Base-by-base conservation (phyloP, 2,329 filamentous ascomycete genomes). In the Hymenoscyphus infarciens region DNA sequence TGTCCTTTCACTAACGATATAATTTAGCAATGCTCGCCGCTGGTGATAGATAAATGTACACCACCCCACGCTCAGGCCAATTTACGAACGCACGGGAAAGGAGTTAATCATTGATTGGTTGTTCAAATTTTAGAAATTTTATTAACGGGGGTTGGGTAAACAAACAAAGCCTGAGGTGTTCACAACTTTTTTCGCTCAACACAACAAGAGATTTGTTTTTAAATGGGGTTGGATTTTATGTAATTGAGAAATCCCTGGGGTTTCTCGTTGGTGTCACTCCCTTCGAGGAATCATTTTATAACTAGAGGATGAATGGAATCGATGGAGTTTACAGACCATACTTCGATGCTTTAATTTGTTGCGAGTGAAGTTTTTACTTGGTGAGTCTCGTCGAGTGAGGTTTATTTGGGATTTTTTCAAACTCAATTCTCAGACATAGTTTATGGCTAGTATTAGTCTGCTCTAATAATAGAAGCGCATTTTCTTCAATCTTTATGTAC, bases 291-390 rank as follows among this genome's bases (percentile, higher is more conserved):
- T 35, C 27, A 52, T 39, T 39, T 61, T 54, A 53, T 60, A 53
- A 19, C 2, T 49, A 49, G 25, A 22, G 27, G 38, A 56, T 42
- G 42, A 49, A 10, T 22, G 42, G 55, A 61, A 61, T 61, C 55
- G 58, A 53, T 63, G 62, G 62, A 63, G 62, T 63, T 63, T 59
- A 61, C 62, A 63, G 62, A 63, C n/a, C 42, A 49, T n/a, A 27
- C 25, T 27, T 27, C 4, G 25, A 27, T 27, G 25, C 25, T 27
- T 27, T 27, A 27, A 27, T 27, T 27, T 27, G 25, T 27, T 27
- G 25, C 25, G 25, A 27, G 25, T 27, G 25, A 27, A 27, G 25
- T 27, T 27, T 27, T 27, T 27, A 3, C 2, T 27, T 27, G 25
- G 25, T 27, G 25, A 27, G 25, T 2, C 25, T 4, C 4, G 25